A percentile compares a stretch with the other conserved stretches of the same genome.
phyloP scores from a whole-genome alignment of 257 asterid species.

The Fraxinus pennsylvanica region DNA sequence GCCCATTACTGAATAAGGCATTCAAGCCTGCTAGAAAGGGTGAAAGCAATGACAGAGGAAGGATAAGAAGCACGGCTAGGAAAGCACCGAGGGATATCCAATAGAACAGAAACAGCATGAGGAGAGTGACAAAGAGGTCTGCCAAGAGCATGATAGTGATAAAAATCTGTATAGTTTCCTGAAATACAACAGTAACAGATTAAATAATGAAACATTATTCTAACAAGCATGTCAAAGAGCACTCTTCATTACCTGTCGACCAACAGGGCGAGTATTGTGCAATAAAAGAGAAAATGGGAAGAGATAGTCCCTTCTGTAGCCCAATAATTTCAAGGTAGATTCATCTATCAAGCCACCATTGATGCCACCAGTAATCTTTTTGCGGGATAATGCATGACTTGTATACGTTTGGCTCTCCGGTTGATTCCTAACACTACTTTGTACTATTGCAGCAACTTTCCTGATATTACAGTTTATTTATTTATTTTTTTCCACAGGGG shows the following conservation, averaged over 20 bases:
- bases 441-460: conserved; percentile 42
- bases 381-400: conserved; percentile 60
- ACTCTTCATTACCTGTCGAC: conserved; percentile 68
- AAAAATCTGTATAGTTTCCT: conserved; percentile 87
- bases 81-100: conserved; percentile 93
- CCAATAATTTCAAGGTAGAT: conserved; percentile 62
- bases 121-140: conserved; percentile 82
- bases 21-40: conserved; percentile 96
- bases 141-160: conserved; percentile 83
- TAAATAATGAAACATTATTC: conserved; percentile 26
- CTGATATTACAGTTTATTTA: conserved; percentile 37
- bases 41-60: conserved; percentile 90
- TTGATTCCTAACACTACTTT: conserved; percentile 46
- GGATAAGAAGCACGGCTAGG: conserved; percentile 86
- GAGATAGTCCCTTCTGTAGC: conserved; percentile 62
- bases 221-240: conserved; percentile 26
- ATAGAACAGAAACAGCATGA: conserved; percentile 75
- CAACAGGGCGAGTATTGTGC: conserved; percentile 88
- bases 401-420: conserved; percentile 52
- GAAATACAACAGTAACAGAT: conserved; percentile 46
- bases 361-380: conserved; percentile 73
- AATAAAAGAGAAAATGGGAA: conserved; percentile 80
- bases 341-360: conserved; percentile 88
- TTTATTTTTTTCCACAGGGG: neutral
- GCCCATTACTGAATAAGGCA: conserved; percentile 87